Evolutionary conservation across 1,284 basidiomycete species (phyloP).

Genomic region (Tausonia pullulans): DNA sequence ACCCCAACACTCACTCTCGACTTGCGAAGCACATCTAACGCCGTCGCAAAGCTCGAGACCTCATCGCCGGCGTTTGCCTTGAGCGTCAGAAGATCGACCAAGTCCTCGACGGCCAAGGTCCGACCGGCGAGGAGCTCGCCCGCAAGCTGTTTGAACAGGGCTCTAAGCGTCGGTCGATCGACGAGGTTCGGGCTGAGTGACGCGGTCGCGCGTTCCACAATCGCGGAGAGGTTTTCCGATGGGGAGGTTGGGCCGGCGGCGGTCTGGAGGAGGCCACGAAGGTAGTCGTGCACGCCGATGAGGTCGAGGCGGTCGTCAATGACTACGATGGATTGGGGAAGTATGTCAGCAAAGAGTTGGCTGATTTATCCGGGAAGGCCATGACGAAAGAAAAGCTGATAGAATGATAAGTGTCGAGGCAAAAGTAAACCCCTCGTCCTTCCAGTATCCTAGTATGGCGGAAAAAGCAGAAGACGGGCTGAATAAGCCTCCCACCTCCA

Average conservation of each 20-base stretch:
- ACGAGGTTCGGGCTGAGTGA: constrained; percentile 14
- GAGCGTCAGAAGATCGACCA: constrained; percentile 43
- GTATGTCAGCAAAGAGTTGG: not conserved
- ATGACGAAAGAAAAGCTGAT: not conserved
- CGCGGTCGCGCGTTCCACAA: constrained; percentile 6
- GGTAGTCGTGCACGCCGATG: constrained; percentile 42
- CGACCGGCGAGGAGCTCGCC: not conserved
- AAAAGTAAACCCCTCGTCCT: too few species aligned
- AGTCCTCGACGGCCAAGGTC: constrained; percentile 37
- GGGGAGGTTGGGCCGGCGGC: constrained; percentile 2
- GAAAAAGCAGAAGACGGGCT: not conserved
- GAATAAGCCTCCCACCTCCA: too few species aligned
- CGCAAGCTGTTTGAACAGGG: constrained; percentile 2
- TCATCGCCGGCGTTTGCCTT: constrained; percentile 38
- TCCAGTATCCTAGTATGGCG: too few species aligned
- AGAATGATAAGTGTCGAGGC: not conserved
- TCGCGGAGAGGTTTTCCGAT: not conserved
- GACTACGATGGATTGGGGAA: constrained; percentile 19
- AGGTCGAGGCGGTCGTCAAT: constrained; percentile 43
- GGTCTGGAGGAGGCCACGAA: constrained; percentile 24
- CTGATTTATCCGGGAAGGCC: too few species aligned
- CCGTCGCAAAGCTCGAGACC: constrained; percentile 35
- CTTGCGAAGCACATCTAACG: constrained; percentile 34
- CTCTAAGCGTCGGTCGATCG: constrained; percentile 23
- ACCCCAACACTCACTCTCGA: constrained; percentile 32